phyloP scores from a whole-genome alignment of 768 basidiomycete genomes.

The Coprinopsis sp. region DNA sequence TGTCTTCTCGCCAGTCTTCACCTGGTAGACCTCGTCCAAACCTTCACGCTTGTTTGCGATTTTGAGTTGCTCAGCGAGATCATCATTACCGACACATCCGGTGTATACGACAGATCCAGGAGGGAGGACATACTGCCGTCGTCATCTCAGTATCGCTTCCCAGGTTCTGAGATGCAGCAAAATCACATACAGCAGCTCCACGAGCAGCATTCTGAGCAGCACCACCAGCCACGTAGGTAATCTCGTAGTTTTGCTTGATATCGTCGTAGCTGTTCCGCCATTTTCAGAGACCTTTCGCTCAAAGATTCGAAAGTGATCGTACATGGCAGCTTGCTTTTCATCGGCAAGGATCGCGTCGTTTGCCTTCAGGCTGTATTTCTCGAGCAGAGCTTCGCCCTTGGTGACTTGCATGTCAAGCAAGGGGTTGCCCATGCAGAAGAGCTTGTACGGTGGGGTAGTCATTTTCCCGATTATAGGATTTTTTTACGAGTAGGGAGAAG shows the following conservation, averaged over 20 bases:
- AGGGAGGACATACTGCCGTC: slow-evolving; percentile 83
- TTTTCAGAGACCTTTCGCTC: background rate
- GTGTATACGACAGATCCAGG: slow-evolving; percentile 86
- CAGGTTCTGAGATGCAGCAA: background rate
- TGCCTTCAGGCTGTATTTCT: slow-evolving; percentile 86
- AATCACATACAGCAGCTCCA: slow-evolving; percentile 78
- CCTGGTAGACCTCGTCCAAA: slow-evolving; percentile 81
- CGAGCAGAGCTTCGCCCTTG: slow-evolving; percentile 75
- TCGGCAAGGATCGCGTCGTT: slow-evolving; percentile 96
- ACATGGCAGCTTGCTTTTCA: slow-evolving; percentile 87
- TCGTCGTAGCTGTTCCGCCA: slow-evolving; percentile 76
- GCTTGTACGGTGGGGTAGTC: slow-evolving; percentile 47
- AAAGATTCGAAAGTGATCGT: slow-evolving; percentile 19
- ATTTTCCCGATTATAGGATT: slow-evolving; percentile 17
- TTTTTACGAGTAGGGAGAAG: slow-evolving; percentile 9
- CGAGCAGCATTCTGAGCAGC: slow-evolving; percentile 96
- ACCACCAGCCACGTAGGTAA: slow-evolving; percentile 94
- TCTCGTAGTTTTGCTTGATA: slow-evolving; percentile 64
- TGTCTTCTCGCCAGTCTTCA: slow-evolving; percentile 82
- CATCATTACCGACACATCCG: slow-evolving; percentile 91
- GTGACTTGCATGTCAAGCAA: slow-evolving; percentile 94
- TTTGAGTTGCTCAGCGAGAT: slow-evolving; percentile 84
- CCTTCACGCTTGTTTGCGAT: slow-evolving; percentile 91
- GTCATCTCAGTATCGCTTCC: background rate
- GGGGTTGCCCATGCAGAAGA: slow-evolving; percentile 95